These are phyloP conservation scores for Podaxis sp. DNA, from an alignment of 768 basidiomycete genomes.

Conservation along the genomic window DNA sequence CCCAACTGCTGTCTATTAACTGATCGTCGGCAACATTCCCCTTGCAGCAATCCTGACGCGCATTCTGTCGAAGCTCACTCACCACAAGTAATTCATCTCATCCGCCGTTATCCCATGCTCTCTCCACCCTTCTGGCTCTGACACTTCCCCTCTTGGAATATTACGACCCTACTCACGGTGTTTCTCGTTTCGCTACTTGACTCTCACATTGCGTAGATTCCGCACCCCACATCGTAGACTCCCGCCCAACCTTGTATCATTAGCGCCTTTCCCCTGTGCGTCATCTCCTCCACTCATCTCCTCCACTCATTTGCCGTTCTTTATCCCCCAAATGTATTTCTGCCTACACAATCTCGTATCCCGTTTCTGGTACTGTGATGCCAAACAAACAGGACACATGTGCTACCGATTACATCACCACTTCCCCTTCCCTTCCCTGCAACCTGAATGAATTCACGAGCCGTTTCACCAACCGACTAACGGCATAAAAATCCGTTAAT, in stretches of 20 bases:
- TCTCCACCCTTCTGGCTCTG: not conserved
- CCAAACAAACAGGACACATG: not conserved
- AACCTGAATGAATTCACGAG: not conserved
- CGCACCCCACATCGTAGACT: not conserved
- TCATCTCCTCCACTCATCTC: not conserved
- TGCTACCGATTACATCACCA: not conserved
- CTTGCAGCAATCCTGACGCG: constrained; percentile 2
- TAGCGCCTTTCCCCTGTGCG: not conserved
- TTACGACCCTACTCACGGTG: not conserved
- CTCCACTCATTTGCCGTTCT: not conserved
- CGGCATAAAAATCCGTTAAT: constrained; percentile 7
- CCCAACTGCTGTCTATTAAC: not conserved
- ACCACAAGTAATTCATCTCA: constrained; percentile 7
- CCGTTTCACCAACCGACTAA: not conserved
- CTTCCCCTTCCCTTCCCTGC: not conserved
- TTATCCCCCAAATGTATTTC: not conserved
- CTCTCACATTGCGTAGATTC: not conserved
- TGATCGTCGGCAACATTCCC: not conserved
- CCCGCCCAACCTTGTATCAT: not conserved
- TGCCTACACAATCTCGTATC: not conserved
- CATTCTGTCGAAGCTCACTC: constrained; percentile 1
- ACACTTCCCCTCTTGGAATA: not conserved
- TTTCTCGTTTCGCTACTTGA: not conserved
- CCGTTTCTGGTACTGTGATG: not conserved
- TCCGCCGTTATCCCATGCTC: not conserved